Evolutionary conservation across 2,329 filamentous ascomycete genomes (phyloP).

Genomic region (Claviceps citrina): DNA sequence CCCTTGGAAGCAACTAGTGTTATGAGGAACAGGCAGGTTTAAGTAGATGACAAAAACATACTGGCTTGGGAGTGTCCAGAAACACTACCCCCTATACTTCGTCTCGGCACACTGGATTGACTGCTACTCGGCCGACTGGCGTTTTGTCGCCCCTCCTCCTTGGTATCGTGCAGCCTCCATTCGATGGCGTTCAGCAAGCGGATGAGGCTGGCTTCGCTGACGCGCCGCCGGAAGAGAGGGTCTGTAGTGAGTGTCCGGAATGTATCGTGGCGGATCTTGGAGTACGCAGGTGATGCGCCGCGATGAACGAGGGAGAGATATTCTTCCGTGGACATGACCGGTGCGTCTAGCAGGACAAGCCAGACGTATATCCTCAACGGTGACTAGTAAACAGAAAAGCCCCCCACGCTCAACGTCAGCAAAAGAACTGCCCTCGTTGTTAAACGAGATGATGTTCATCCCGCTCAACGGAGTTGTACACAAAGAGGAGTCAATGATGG

Average conservation of each 20-base stretch:
- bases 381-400: slow-evolving; percentile 43
- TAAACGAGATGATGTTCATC: background rate
- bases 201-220: slow-evolving; percentile 89
- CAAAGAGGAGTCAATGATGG: no score
- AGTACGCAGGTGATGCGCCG: slow-evolving; percentile 83
- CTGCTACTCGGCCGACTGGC: slow-evolving; percentile 23
- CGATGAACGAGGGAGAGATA: slow-evolving; percentile 86
- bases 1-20: background rate
- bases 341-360: slow-evolving; percentile 82
- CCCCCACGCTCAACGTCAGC: background rate
- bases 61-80: slow-evolving; percentile 25
- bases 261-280: slow-evolving; percentile 96
- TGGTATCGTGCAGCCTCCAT: slow-evolving; percentile 78
- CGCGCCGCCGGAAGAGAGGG: slow-evolving; percentile 86
- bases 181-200: slow-evolving; percentile 87
- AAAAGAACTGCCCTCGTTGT: background rate
- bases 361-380: slow-evolving; percentile 88
- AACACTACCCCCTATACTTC: slow-evolving; percentile 18
- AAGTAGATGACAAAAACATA: slow-evolving; percentile 17
- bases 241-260: slow-evolving; percentile 94
- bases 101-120: slow-evolving; percentile 18
- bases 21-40: background rate
- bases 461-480: no score
- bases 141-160: slow-evolving; percentile 30
- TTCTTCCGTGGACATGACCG: slow-evolving; percentile 68